Evolutionary conservation across 2,329 filamentous ascomycete genomes (phyloP).

Genomic region (Lojkania enalia): DNA sequence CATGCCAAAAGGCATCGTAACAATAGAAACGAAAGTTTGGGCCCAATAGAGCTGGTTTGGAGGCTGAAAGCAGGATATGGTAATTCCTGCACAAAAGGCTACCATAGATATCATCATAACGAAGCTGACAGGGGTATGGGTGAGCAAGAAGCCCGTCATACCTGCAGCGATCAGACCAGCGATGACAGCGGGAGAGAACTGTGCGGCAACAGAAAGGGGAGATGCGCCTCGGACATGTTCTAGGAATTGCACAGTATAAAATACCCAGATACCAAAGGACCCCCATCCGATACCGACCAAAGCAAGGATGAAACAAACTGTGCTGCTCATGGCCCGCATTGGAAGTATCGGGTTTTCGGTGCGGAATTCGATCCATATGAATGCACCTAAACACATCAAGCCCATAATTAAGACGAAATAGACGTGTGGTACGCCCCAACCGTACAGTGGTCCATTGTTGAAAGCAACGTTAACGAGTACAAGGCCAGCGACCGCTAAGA

Average conservation of each 20-base stretch:
- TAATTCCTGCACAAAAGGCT: slow-evolving; percentile 38
- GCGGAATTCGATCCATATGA: slow-evolving; percentile 33
- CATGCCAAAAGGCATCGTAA: slow-evolving; percentile 43
- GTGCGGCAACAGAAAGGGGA: slow-evolving; percentile 37
- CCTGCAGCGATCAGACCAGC: slow-evolving; percentile 42
- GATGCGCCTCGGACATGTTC: slow-evolving; percentile 34
- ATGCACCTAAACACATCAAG: slow-evolving; percentile 23
- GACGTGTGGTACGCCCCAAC: slow-evolving; percentile 30
- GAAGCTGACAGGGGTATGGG: slow-evolving; percentile 41
- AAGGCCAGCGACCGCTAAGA: slow-evolving; percentile 26
- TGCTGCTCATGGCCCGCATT: slow-evolving; percentile 31
- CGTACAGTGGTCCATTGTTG: slow-evolving; percentile 33
- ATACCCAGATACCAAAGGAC: slow-evolving; percentile 41
- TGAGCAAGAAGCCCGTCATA: slow-evolving; percentile 44
- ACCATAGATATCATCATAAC: slow-evolving; percentile 45
- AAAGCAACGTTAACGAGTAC: slow-evolving; percentile 35
- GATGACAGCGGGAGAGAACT: slow-evolving; percentile 38
- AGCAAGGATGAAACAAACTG: slow-evolving; percentile 32
- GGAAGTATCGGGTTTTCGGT: slow-evolving; percentile 34
- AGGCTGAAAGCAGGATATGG: slow-evolving; percentile 35
- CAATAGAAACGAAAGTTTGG: slow-evolving; percentile 40
- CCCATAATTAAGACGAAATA: slow-evolving; percentile 35
- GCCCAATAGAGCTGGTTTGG: slow-evolving; percentile 42
- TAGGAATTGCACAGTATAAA: slow-evolving; percentile 43
- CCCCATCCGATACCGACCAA: slow-evolving; percentile 34